Conservation (phyloP, 441 rosid species). For the Adansonia grandidieri region DNA sequence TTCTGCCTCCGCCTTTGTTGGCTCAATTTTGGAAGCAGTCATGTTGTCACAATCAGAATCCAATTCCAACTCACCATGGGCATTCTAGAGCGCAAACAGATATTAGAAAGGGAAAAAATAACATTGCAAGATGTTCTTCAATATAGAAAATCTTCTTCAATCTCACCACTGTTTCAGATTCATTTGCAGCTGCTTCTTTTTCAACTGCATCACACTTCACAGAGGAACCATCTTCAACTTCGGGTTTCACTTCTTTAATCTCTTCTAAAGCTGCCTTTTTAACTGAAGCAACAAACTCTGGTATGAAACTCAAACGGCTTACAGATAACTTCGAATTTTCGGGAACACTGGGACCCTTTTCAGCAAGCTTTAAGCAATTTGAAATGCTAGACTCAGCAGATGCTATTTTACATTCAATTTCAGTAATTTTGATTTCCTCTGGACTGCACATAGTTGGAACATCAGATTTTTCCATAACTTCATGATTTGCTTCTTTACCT, state of each 20-base stretch:
- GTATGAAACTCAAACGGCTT: conserved; percentile 54
- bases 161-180: conserved; percentile 71
- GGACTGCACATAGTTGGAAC: conserved; percentile 7
- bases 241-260: conserved; percentile 67
- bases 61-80: conserved; percentile 60
- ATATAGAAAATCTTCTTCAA: conserved; percentile 26
- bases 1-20: conserved; percentile 93
- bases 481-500: conserved; percentile 42
- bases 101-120: conserved; percentile 32
- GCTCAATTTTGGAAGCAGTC: conserved; percentile 75
- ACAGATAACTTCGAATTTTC: conserved; percentile 53
- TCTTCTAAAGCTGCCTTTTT: conserved; percentile 80
- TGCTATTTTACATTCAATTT: conserved; percentile 30
- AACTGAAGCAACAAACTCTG: conserved; percentile 71
- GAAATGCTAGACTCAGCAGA: conserved; percentile 35
- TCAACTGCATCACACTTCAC: conserved; percentile 31
- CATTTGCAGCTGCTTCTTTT: conserved; percentile 42
- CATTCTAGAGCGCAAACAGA: conserved; percentile 52
- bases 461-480: conserved; percentile 37
- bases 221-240: conserved; percentile 49
- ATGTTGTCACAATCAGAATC: conserved; percentile 69
- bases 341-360: conserved; percentile 42
- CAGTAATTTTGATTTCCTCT: conserved; percentile 34
- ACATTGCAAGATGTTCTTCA: conserved; percentile 26
- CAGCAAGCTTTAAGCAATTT: conserved; percentile 33